Base-by-base conservation (phyloP, 2,329 filamentous ascomycete species). In the Fusarium transvaalense region DNA sequence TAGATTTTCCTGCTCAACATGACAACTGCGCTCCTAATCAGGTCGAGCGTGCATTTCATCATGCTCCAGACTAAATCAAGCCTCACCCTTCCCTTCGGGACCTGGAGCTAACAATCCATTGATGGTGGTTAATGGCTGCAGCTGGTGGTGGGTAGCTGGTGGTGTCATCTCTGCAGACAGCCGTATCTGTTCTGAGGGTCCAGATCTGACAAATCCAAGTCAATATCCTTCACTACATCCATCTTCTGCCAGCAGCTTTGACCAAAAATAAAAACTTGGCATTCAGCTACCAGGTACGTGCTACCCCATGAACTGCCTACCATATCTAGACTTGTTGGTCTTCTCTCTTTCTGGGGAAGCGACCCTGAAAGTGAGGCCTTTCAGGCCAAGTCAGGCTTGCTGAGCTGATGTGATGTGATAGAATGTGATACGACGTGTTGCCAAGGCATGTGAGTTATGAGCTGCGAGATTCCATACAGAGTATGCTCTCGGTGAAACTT, bases 111-210 rank as follows among this genome's bases (percentile, higher is more conserved):
- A 46, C 46, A 54, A 55, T 43, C 48, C 13, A 27, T 35, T 31
- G 32, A 45, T 53, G 53, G 45, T 56, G 54, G 48, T 55, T 61
- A 32, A 29, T 51, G 46, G 47, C 25, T 47, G 39, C 34, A 25
- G 41, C 34, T n/a, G 23, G 29, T 38, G 60, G 47, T 43, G 51
- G 57, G 47, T 52, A 39, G 50, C 58, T 43, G 47, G 71, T 74
- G 71, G 71, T 73, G 69, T 65, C 71, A 72, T 69, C 41, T 61
- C 31, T 72, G 64, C 67, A 67, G 56, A 50, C 23, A 29, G 29
- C 66, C 56, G 45, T 39, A 71, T 71, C 63, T 63, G 59, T 56
- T 38, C 58, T n/a, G 43, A 57, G 48, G 48, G 58, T 37, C 66
- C 54, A 71, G 56, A 71, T 73, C 45, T 72, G 51, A 56, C 69